A percentile compares a stretch with the other conserved stretches of the same genome.
Evolutionary conservation across 2,329 filamentous ascomycete species (phyloP).

Genomic region (Monilinia laxa): DNA sequence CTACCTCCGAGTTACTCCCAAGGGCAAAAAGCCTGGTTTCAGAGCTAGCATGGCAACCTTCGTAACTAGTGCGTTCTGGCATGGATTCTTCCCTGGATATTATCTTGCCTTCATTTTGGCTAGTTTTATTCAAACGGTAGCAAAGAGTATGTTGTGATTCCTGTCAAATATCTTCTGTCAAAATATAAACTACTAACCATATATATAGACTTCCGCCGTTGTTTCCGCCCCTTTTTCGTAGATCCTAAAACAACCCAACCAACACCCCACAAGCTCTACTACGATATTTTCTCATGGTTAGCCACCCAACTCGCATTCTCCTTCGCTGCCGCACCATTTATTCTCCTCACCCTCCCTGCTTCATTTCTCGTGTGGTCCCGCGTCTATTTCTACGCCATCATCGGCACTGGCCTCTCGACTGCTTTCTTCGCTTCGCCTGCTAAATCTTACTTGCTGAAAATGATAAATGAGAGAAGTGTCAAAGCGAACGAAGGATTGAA

Average conservation of each 20-base stretch:
- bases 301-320: conserved; percentile 80
- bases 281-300: conserved; percentile 75
- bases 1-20: conserved; percentile 90
- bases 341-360: conserved; percentile 70
- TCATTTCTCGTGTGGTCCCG: conserved; percentile 76
- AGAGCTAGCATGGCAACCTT: conserved; percentile 92
- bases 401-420: conserved; percentile 64
- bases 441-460: conserved; percentile 58
- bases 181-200: too few species aligned
- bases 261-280: conserved; percentile 74
- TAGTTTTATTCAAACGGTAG: conserved; percentile 86
- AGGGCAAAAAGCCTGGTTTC: conserved; percentile 95
- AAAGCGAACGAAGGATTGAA: conserved; percentile 44
- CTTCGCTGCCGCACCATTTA: conserved; percentile 81
- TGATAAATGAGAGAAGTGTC: conserved; percentile 57
- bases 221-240: conserved; percentile 90
- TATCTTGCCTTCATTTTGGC: conserved; percentile 88
- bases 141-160: conserved; percentile 71
- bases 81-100: conserved; percentile 96
- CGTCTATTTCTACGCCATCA: conserved; percentile 83
- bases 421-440: conserved; percentile 78
- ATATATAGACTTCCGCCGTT: conserved; percentile 74
- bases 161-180: not conserved
- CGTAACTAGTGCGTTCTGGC: conserved; percentile 92
- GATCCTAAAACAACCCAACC: conserved; percentile 70